Percentiles rank a stretch among this genome's conserved stretches.
Evolutionary conservation across 108 stramenopile genomes (phyloP).

Genomic region (Cyclotella sp.): DNA sequence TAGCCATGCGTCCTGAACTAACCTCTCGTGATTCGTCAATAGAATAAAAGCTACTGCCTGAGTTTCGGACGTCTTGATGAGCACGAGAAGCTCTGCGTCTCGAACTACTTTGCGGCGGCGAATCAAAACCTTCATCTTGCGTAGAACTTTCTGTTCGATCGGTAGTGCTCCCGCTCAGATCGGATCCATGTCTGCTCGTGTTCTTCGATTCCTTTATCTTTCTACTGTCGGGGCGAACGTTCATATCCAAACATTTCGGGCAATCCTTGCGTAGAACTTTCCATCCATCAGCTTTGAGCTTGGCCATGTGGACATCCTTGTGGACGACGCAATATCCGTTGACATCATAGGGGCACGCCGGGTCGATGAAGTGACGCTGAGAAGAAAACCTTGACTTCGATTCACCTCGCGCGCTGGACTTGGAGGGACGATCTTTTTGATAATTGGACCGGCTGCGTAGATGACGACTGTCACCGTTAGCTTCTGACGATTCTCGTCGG

Average conservation of each 20-base stretch:
- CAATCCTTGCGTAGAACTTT: background rate
- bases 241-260: conserved; percentile 11
- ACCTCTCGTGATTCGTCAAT: background rate
- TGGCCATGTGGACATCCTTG: conserved; percentile 23
- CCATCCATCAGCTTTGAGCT: conserved; percentile 15
- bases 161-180: background rate
- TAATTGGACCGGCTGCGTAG: background rate
- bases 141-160: conserved; percentile 2
- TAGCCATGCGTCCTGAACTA: background rate
- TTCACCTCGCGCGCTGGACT: background rate
- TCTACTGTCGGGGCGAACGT: background rate
- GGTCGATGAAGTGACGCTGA: background rate
- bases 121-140: conserved; percentile 4
- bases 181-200: background rate
- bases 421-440: background rate
- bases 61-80: background rate
- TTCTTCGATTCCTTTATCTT: background rate
- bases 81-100: background rate
- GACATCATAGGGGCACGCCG: conserved; percentile 9
- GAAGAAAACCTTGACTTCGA: background rate
- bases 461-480: background rate
- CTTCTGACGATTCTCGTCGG: background rate
- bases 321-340: conserved; percentile 27
- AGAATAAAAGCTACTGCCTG: conserved; percentile 2
- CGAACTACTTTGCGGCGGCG: conserved; percentile 3